Evolutionary conservation across 805 yeast genomes (phyloP), one percentile per base, ranked within the genome.

Genomic region (Kazachstania africana): DNA sequence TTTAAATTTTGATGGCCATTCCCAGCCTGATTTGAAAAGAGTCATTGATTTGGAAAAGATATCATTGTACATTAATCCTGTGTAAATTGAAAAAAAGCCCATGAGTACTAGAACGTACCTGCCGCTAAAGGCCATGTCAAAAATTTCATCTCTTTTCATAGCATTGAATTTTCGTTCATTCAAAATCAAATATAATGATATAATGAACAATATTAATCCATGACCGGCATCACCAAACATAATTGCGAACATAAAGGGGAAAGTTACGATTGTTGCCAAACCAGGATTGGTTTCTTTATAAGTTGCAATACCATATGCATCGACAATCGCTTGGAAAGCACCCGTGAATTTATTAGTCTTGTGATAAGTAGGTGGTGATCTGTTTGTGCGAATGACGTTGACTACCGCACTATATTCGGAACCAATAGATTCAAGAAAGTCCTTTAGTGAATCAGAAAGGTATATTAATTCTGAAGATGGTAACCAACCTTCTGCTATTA

Each of bases 221-320:
- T 91, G 98, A 12, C 98, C 98, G 36, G 87, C 55, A 63, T 91
- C 98, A 65, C 98, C 98, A 65, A 91, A 91, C 98, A 91, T 91
- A 47, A 91, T 79, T 18, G 98, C 96, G 62, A 91, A 91, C 94
- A 91, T 81, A 57, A 91, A 91, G 16, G 98, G 98, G 65, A 91
- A 91, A 0, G 98, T 91, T 16, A 91, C 78, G 28, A 84, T 73
- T 1, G 98, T 88, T 4, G 98, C 88, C 40, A 91, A 64, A 33
- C 94, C 98, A 4, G 98, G 95, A 56, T 91, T 91, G 18, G 91
- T 91, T 58, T 91, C 98, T 45, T 84, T 78, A 60, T 91, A 91
- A 3, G 84, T 72, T 8, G 95, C 91, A 36, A 84, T 67, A 45
- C 97, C 98, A 58, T 91, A 91, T 3, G 96, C 91, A 56, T 91